Base-by-base conservation (phyloP, 441 rosid species). In the Jatropha podagrica region DNA sequence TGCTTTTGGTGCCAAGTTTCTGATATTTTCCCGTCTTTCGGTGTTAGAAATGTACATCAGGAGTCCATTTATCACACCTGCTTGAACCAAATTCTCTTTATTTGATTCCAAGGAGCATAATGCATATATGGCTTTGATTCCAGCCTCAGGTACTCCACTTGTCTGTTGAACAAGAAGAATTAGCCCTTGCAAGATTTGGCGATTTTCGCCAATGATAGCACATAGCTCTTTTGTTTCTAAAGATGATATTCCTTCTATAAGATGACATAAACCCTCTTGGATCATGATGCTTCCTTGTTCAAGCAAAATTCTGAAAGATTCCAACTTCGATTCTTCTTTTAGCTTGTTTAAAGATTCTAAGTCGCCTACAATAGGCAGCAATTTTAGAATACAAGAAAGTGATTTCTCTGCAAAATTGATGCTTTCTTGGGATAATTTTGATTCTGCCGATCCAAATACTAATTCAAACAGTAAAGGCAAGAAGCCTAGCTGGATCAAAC, bases 401-500 rank as follows among this genome's bases (percentile, higher is more conserved):
- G 81, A 75, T 63, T 72, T 71, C 72, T 86, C 88, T 18, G 79
- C 72, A 40, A 85, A 77, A 12, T 75, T 61, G 41, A 77, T 61
- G 74, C 75, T 60, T 8, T 78, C 88, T 20, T 55, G 61, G 37
- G 84, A 81, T 27, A 63, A 37, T 67, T 63, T 41, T 4, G 61
- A 12, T 58, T 80, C 89, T 0, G 23, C 71, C 73, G 71, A 72
- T 51, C 74, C 80, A 18, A 85, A 86, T 71, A 85, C 52, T 18
- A 82, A 77, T 8, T 81, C 78, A 79, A 89, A 15, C 48, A 88
- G 41, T 32, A 79, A 71, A 14, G 91, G 86, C 71, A 86, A 68
- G 82, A 89, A 78, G 51, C 88, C 91, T n/a, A 82, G 64, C 40
- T 81, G 84, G 61, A 83, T 49, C 74, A 88, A 74, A 68, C 73